Percentiles rank a stretch among this genome's conserved stretches.
These are phyloP conservation scores for Barbatosphaeria neglecta DNA, from an alignment of 495 filamentous ascomycete genomes.

Conservation along the genomic window DNA sequence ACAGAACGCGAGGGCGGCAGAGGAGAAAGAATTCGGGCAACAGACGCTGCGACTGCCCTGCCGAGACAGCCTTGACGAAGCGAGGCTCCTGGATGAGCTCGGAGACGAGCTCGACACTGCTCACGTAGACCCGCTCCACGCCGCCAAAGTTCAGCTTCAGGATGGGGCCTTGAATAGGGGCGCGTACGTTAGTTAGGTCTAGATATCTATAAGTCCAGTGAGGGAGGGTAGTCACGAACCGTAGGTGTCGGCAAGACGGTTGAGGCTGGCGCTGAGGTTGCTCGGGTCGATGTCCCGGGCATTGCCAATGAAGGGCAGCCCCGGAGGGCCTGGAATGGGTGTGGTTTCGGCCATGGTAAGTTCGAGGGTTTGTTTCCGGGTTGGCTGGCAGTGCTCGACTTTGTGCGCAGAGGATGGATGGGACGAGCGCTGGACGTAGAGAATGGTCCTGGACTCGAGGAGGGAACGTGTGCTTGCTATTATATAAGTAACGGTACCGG, in stretches of 20 bases:
- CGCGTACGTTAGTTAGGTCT: neutral
- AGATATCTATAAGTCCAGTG: neutral
- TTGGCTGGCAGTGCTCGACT: neutral
- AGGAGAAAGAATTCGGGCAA: neutral
- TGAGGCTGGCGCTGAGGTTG: neutral
- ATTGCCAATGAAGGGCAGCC: neutral
- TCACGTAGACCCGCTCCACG: slow-evolving; percentile 9
- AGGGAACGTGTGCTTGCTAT: neutral
- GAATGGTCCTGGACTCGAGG: neutral
- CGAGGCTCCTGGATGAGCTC: slow-evolving; percentile 44
- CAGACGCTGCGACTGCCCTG: neutral
- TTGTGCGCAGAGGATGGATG: neutral
- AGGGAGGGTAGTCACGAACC: neutral
- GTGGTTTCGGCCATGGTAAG: neutral
- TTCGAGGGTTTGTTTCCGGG: neutral
- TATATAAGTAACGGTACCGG: too few relatives aligned
- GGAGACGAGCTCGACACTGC: slow-evolving; percentile 31
- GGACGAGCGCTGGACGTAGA: too few relatives aligned
- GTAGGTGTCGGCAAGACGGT: neutral
- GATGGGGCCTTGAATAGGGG: slow-evolving; percentile 1
- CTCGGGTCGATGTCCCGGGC: neutral
- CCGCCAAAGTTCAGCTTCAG: slow-evolving; percentile 2
- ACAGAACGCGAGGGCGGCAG: neutral
- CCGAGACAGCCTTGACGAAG: slow-evolving; percentile 34
- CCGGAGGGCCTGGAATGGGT: neutral